Evolutionary conservation across 768 basidiomycete species (phyloP), one percentile per base, ranked within the genome.

Genomic region (Pulveroboletus sp.): DNA sequence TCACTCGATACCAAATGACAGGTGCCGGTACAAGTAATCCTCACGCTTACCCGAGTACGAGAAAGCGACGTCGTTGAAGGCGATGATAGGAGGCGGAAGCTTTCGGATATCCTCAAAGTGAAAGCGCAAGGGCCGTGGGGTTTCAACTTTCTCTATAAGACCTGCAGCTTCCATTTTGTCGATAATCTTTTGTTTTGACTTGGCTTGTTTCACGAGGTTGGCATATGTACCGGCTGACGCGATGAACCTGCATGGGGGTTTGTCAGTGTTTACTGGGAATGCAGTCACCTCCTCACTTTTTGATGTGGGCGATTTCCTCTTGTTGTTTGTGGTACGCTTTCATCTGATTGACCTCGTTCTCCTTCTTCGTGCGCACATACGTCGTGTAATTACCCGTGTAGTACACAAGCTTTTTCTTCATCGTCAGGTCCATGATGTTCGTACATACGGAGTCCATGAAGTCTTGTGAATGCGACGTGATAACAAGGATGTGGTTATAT

Each of bases 141-240:
- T 67, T 64, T 94, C 92, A 51, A 96, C 74, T 73, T 92, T 93
- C 71, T 99, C 92, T 65, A 99, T 79, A 38, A 99, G 78, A 55
- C 95, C 95, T 13, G 94, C 95, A 26, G 95, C 95, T 77, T 99
- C 96, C 95, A 99, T 99, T 82, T 99, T 99, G 78, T 99, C 95
- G 71, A 99, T 95, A 56, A 99, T 98, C 81, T 99, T 99, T 71
- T 99, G 95, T 70, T 99, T 99, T 44, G 94, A 97, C 74, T 99
- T 97, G 59, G 95, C 95, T 71, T 99, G 95, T 64, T 86, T 91
- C 62, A 99, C 95, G 58, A 99, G 82, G 71, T 99, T 99, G 59
- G 95, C 96, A 67, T 98, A 99, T 32, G 95, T 99, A 81, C 95
- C 95, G 32, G 95, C 95, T n/a, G 92, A 94, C 7, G 96, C 92